Evolutionary conservation across 805 yeast genomes (phyloP).

Genomic region (Komagataella populi): DNA sequence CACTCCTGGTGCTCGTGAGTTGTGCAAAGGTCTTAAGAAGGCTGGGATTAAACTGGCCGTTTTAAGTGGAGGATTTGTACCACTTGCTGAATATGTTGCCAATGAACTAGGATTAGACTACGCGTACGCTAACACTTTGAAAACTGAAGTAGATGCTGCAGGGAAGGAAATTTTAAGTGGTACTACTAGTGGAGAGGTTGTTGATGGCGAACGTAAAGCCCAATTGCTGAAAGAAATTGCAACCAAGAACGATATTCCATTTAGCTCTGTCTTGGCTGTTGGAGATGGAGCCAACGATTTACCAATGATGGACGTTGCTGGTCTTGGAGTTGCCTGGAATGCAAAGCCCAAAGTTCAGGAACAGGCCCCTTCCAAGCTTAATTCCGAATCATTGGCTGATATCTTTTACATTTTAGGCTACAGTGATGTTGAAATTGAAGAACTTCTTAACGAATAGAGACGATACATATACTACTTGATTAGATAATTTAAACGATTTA

Average conservation of each 20-base stretch:
- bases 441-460: conserved; percentile 6
- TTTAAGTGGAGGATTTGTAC: conserved; percentile 89
- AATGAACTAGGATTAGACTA: conserved; percentile 60
- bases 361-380: conserved; percentile 72
- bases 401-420: conserved; percentile 73
- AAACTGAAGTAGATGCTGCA: conserved; percentile 23
- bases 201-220: conserved; percentile 79
- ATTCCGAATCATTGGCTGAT: conserved; percentile 61
- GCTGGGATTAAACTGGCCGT: conserved; percentile 69
- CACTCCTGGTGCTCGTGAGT: conserved; percentile 78
- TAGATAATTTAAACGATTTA: neutral
- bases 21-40: conserved; percentile 46
- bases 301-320: conserved; percentile 83
- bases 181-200: conserved; percentile 62
- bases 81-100: conserved; percentile 69
- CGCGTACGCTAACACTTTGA: conserved; percentile 72
- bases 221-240: conserved; percentile 53
- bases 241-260: conserved; percentile 33
- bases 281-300: conserved; percentile 98
- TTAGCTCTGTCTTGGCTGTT: conserved; percentile 56
- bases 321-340: conserved; percentile 93
- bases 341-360: conserved; percentile 89
- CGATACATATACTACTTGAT: neutral
- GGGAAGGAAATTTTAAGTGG: conserved; percentile 52
- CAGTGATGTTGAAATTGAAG: conserved; percentile 36